Conservation (phyloP, 805 yeast species). For the Teunomyces gatunensis region DNA sequence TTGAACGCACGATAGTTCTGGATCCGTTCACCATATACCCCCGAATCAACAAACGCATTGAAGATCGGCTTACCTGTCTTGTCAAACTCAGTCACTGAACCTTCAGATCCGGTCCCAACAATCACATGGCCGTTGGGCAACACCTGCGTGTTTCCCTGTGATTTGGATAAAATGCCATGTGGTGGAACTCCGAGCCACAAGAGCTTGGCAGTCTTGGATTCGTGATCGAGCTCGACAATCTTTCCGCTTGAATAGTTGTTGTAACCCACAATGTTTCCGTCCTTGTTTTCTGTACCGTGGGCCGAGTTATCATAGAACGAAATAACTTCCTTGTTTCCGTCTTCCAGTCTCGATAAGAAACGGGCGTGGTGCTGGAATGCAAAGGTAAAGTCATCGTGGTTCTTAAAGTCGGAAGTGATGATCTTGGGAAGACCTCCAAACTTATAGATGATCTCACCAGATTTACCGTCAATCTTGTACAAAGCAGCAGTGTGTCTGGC, state of each 20-base stretch:
- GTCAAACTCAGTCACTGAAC: conserved; percentile 36
- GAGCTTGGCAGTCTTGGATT: conserved; percentile 23
- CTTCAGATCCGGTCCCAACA: conserved; percentile 39
- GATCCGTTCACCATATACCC: conserved; percentile 14
- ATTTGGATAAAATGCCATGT: conserved; percentile 21
- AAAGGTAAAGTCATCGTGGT: conserved; percentile 22
- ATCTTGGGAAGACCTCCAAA: conserved; percentile 25
- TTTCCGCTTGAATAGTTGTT: conserved; percentile 30
- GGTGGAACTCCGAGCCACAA: conserved; percentile 24
- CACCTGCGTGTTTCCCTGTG: conserved; percentile 33
- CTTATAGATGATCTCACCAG: conserved; percentile 36
- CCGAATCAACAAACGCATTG: conserved; percentile 33
- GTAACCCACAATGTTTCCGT: conserved; percentile 21
- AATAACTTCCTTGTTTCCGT: conserved; percentile 24
- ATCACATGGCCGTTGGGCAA: conserved; percentile 31
- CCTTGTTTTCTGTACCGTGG: conserved; percentile 31
- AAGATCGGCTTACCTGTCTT: conserved; percentile 25
- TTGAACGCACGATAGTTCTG: conserved; percentile 38
- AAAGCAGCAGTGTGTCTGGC: conserved; percentile 34
- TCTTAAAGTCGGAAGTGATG: conserved; percentile 14
- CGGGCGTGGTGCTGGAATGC: conserved; percentile 40
- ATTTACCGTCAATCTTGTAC: conserved; percentile 33
- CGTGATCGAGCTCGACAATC: conserved; percentile 30
- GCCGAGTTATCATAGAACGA: conserved; percentile 38
- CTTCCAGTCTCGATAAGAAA: conserved; percentile 19